These are phyloP conservation scores for Trichoderma sp. DNA, from an alignment of 2,329 filamentous ascomycete species.

Conservation along the genomic window DNA sequence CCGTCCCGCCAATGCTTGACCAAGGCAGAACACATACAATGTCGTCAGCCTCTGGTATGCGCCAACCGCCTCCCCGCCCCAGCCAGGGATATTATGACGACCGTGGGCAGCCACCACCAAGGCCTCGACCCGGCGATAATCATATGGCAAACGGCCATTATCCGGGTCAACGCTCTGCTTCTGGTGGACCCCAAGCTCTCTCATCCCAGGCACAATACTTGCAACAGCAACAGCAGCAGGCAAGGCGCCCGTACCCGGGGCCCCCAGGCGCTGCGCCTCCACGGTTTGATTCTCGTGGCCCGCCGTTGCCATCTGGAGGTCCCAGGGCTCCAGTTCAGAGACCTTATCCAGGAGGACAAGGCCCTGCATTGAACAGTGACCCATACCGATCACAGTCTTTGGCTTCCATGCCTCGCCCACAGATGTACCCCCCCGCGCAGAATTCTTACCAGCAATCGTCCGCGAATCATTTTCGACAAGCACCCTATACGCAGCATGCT, in stretches of 20 bases:
- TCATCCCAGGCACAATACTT: conserved; percentile 46
- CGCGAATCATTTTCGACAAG: conserved; percentile 74
- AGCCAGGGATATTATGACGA: conserved; percentile 40
- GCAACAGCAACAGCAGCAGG: conserved; percentile 44
- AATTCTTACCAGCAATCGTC: conserved; percentile 62
- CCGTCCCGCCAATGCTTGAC: conserved; percentile 51
- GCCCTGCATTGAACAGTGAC: conserved; percentile 76
- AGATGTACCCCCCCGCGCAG: conserved; percentile 64
- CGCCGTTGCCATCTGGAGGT: conserved; percentile 41
- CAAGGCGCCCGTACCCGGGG: conserved; percentile 45
- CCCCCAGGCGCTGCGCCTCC: conserved; percentile 52
- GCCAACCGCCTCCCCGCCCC: conserved; percentile 60
- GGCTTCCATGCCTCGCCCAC: conserved; percentile 70
- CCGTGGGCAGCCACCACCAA: conserved; percentile 27
- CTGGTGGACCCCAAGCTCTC: conserved; percentile 46
- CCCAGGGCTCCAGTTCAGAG: conserved; percentile 51
- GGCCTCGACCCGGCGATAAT: conserved; percentile 34
- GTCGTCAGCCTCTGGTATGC: conserved; percentile 58
- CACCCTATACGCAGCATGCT: conserved; percentile 62
- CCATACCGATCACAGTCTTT: conserved; percentile 91
- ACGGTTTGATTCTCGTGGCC: conserved; percentile 61
- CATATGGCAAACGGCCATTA: conserved; percentile 52
- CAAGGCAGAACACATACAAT: conserved; percentile 77
- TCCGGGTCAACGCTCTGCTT: conserved; percentile 51
- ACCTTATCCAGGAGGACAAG: conserved; percentile 60